Conservation (phyloP, 345 rosid species). For the Pistacia integerrima region DNA sequence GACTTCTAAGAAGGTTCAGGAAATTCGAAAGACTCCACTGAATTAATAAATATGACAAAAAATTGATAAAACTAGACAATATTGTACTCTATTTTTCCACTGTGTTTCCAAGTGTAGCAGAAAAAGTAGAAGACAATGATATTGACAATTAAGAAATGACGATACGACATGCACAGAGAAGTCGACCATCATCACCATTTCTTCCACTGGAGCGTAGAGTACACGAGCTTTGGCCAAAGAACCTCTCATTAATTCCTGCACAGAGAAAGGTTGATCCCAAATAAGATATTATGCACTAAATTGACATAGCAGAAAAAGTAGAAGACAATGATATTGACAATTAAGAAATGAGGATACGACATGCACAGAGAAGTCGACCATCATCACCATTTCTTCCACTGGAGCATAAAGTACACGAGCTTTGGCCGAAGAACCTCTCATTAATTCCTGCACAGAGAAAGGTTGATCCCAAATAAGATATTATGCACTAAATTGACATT, state of each 20-base stretch:
- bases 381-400: conserved; percentile 74
- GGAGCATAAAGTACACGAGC: conserved; percentile 77
- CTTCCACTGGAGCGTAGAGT: conserved; percentile 75
- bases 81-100: background rate
- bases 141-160: conserved; percentile 20
- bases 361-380: conserved; percentile 68
- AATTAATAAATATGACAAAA: background rate
- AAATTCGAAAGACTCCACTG: conserved; percentile 28
- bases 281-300: background rate
- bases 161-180: conserved; percentile 81
- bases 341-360: conserved; percentile 62
- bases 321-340: background rate
- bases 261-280: background rate
- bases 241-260: conserved; percentile 87
- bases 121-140: background rate
- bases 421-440: conserved; percentile 78
- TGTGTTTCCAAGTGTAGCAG: conserved; percentile 11
- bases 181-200: conserved; percentile 68
- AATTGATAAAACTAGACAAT: background rate
- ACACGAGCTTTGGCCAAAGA: conserved; percentile 72
- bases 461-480: background rate
- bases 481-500: no score
- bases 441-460: conserved; percentile 52
- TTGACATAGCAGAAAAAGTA: background rate
- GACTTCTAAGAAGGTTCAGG: conserved; percentile 63